phyloP scores from a whole-genome alignment of 768 basidiomycete species.

The Rubroboletus satanas region DNA sequence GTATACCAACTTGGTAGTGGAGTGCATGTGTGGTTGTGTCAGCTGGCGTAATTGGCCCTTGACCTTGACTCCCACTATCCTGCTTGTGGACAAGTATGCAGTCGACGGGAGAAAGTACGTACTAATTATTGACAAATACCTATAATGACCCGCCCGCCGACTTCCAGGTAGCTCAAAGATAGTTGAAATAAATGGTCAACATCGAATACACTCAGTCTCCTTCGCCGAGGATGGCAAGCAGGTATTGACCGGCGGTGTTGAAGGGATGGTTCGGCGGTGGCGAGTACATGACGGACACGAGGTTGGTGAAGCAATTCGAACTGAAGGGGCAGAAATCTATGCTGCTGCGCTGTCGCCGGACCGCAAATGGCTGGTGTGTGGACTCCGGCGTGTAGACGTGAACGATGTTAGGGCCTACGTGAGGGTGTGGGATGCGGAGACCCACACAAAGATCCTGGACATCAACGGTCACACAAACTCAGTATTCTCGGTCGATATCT shows the following conservation, averaged over 20 bases:
- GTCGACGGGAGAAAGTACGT: background rate
- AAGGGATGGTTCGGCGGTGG: background rate
- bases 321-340: background rate
- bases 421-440: constrained; percentile 2
- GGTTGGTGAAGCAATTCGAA: background rate
- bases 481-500: background rate
- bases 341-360: background rate
- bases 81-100: background rate
- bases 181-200: background rate
- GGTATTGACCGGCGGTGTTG: background rate
- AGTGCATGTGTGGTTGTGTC: too few relatives aligned
- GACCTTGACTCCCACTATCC: too few relatives aligned
- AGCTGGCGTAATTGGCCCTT: too few relatives aligned
- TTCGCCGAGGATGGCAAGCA: background rate
- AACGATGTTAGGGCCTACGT: background rate
- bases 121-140: too few relatives aligned
- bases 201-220: background rate
- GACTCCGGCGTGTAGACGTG: background rate
- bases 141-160: background rate
- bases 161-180: background rate
- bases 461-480: background rate
- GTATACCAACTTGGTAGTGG: too few relatives aligned
- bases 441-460: background rate
- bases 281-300: background rate
- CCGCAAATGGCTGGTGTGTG: constrained; percentile 1